Percentiles rank a stretch among this genome's conserved stretches.
phyloP scores from a whole-genome alignment of 257 asterid genomes.

The Nicotiana otophora region DNA sequence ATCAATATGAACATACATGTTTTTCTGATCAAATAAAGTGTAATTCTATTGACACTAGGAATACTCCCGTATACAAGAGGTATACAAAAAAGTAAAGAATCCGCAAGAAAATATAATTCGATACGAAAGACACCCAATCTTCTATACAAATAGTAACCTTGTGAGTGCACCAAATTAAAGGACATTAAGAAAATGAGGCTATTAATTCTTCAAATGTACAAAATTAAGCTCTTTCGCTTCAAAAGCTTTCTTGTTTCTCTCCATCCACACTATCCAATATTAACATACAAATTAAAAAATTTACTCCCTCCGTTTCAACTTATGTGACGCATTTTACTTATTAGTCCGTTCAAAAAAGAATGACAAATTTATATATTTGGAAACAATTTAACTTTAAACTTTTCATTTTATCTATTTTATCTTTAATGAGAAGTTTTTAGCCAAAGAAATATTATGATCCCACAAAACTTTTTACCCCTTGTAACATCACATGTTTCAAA shows the following conservation, averaged over 20 bases:
- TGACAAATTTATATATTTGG: too few relatives aligned
- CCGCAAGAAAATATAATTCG: neutral
- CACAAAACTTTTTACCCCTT: too few relatives aligned
- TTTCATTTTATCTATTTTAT: too few relatives aligned
- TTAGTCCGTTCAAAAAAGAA: too few relatives aligned
- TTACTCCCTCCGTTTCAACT: too few relatives aligned
- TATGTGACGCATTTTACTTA: too few relatives aligned
- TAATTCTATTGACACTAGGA: neutral
- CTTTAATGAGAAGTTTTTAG: too few relatives aligned
- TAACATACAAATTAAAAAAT: neutral
- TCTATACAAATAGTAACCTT: neutral
- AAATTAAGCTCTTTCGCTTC: neutral
- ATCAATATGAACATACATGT: neutral
- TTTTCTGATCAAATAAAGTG: neutral
- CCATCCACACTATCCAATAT: neutral
- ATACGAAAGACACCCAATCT: neutral
- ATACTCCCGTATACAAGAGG: neutral
- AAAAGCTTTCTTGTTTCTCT: neutral
- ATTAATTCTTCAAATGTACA: too few relatives aligned
- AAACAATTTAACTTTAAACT: too few relatives aligned
- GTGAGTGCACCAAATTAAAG: neutral
- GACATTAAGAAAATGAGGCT: neutral
- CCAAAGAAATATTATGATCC: too few relatives aligned
- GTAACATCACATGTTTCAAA: too few relatives aligned
- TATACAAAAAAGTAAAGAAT: neutral